These are phyloP conservation scores for Lavandula angustifolia DNA, from an alignment of 257 asterid genomes.

Conservation along the genomic window DNA sequence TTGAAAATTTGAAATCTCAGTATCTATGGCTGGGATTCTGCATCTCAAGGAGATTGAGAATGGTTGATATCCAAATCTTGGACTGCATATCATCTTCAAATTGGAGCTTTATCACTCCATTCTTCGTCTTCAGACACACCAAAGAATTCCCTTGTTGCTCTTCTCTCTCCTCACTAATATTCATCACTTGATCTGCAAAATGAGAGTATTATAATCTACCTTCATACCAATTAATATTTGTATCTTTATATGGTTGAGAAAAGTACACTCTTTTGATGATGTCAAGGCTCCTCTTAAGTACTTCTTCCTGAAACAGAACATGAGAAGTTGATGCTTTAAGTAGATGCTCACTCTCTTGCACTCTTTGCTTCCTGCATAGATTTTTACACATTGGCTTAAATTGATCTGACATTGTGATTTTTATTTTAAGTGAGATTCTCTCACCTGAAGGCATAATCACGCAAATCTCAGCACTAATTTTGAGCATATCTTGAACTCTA, in stretches of 20 bases:
- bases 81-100: conserved; percentile 58
- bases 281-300: conserved; percentile 54
- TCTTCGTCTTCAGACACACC: conserved; percentile 49
- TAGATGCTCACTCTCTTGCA: conserved; percentile 45
- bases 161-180: conserved; percentile 43
- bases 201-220: conserved; percentile 10
- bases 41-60: conserved; percentile 50
- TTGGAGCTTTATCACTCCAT: conserved; percentile 51
- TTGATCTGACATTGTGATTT: conserved; percentile 5
- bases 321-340: conserved; percentile 46
- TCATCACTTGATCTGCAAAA: conserved; percentile 56
- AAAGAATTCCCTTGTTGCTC: conserved; percentile 40
- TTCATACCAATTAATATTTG: conserved; percentile 2
- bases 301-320: conserved; percentile 53
- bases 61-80: conserved; percentile 53
- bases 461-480: conserved; percentile 49
- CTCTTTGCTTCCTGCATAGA: conserved; percentile 49
- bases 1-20: conserved; percentile 6
- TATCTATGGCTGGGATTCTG: conserved; percentile 27
- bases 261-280: conserved; percentile 55
- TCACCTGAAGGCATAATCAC: conserved; percentile 62
- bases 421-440: background rate
- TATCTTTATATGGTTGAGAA: background rate
- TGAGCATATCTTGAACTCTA: conserved; percentile 45
- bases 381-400: conserved; percentile 15